Conservation (phyloP, 441 rosid species). For the Manihot esculenta region DNA sequence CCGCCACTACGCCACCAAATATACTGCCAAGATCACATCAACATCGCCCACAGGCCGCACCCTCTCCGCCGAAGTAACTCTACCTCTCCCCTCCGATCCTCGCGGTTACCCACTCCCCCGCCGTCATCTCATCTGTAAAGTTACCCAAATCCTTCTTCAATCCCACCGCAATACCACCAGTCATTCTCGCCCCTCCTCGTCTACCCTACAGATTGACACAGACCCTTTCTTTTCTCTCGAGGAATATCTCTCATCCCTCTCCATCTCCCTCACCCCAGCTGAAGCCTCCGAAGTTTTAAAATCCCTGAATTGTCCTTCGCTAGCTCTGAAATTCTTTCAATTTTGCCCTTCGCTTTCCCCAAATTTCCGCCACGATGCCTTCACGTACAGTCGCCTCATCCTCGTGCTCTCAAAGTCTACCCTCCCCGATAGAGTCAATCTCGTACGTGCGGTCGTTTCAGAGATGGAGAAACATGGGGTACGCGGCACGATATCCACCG, state of each 20-base stretch:
- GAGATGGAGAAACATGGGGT: constrained; percentile 58
- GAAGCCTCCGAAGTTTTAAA: constrained; percentile 85
- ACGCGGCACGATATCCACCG: constrained; percentile 71
- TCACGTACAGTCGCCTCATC: constrained; percentile 66
- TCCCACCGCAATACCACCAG: constrained; percentile 15
- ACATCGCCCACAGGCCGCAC: constrained; percentile 66
- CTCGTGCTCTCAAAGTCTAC: constrained; percentile 70
- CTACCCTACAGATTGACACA: constrained; percentile 7
- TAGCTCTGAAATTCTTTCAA: constrained; percentile 64
- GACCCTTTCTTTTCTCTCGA: constrained; percentile 50
- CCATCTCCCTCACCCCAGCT: constrained; percentile 57
- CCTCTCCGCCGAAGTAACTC: constrained; percentile 66
- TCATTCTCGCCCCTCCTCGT: constrained; percentile 11
- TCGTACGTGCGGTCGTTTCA: constrained; percentile 44
- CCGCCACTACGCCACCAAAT: constrained; percentile 70
- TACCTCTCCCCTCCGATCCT: constrained; percentile 55
- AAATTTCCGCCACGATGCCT: constrained; percentile 51
- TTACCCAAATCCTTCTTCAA: constrained; percentile 53
- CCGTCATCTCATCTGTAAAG: constrained; percentile 70
- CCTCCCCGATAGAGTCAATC: constrained; percentile 43
- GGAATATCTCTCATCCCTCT: constrained; percentile 60
- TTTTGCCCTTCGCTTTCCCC: constrained; percentile 61
- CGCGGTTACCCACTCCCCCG: constrained; percentile 86
- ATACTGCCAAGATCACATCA: constrained; percentile 74
- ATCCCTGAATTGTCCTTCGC: constrained; percentile 66